phyloP scores from a whole-genome alignment of 257 asterid species.

The Datura wrightii region DNA sequence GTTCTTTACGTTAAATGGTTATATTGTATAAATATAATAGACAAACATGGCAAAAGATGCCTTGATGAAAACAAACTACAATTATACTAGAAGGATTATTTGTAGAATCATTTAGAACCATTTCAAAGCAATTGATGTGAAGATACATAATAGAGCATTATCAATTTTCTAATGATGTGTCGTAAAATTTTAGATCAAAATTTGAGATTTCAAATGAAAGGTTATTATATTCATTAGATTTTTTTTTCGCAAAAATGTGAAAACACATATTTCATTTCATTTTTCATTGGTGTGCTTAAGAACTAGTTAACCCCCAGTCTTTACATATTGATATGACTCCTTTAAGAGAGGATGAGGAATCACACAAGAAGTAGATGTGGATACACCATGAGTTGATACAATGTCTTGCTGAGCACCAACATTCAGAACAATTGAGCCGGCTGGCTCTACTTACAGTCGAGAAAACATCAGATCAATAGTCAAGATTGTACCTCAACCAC shows the following conservation, averaged over 20 bases:
- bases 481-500: constrained; percentile 81
- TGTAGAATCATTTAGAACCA: neutral
- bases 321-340: neutral
- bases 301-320: neutral
- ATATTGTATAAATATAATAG: neutral
- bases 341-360: neutral
- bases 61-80: neutral
- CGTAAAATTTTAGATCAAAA: neutral
- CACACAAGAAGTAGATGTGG: neutral
- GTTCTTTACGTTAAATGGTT: neutral
- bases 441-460: neutral
- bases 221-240: neutral
- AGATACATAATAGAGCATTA: neutral
- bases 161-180: neutral
- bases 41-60: neutral
- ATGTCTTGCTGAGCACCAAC: neutral
- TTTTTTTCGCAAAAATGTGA: neutral
- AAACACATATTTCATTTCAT: neutral
- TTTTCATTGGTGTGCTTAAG: neutral
- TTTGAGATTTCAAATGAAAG: neutral
- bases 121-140: neutral
- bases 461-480: constrained; percentile 7
- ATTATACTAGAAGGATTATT: neutral
- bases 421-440: neutral
- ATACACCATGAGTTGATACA: constrained; percentile 10